Evolutionary conservation across 2,329 filamentous ascomycete species (phyloP).

Genomic region (Colletotrichum siamense): DNA sequence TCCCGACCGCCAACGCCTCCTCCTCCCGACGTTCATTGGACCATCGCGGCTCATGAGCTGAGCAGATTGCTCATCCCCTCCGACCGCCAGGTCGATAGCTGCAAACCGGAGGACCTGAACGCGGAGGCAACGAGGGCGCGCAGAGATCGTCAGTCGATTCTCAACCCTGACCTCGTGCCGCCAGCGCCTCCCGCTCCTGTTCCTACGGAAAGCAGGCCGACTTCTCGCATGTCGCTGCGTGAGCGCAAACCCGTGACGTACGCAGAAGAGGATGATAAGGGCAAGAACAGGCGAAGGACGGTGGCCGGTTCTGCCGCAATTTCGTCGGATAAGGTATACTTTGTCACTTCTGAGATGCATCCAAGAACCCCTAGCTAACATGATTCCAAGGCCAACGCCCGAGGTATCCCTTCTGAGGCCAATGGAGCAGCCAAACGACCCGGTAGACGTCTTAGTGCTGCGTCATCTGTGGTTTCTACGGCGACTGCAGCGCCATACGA

Average conservation of each 20-base stretch:
- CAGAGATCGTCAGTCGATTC: constrained; percentile 67
- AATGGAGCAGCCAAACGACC: constrained; percentile 35
- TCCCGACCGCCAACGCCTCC: constrained; percentile 66
- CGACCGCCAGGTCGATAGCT: constrained; percentile 77
- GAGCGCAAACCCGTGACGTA: constrained; percentile 67
- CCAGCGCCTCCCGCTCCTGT: constrained; percentile 27
- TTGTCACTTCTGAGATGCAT: background rate
- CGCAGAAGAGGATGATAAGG: constrained; percentile 49
- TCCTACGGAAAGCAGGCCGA: constrained; percentile 46
- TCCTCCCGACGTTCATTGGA: constrained; percentile 85
- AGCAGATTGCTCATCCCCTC: constrained; percentile 82
- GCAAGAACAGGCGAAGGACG: constrained; percentile 64
- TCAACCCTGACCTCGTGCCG: constrained; percentile 41
- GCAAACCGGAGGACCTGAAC: constrained; percentile 78
- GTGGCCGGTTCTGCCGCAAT: constrained; percentile 59
- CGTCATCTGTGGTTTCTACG: constrained; percentile 39
- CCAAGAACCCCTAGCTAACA: constrained; percentile 15
- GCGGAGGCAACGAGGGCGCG: constrained; percentile 68
- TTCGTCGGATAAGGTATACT: constrained; percentile 46
- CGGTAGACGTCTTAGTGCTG: constrained; percentile 55
- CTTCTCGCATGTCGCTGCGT: constrained; percentile 73
- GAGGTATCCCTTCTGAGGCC: constrained; percentile 29
- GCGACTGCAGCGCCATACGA: background rate
- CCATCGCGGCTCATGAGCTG: constrained; percentile 81
- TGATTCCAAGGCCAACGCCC: constrained; percentile 34